Evolutionary conservation across 1,284 basidiomycete genomes (phyloP).

Genomic region (Sanghuangporus sanghuang): DNA sequence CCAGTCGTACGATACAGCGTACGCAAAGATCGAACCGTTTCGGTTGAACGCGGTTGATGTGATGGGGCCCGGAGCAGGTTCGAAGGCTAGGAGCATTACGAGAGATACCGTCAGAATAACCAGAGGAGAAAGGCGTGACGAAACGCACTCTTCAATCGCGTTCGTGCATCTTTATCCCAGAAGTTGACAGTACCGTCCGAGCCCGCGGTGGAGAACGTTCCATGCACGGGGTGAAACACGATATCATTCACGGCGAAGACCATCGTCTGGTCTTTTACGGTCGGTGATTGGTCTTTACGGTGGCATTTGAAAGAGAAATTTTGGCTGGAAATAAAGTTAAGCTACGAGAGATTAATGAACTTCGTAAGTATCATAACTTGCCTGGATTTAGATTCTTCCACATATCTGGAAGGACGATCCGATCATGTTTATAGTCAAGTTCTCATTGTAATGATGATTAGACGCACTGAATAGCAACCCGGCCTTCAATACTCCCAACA

Average conservation of each 20-base stretch:
- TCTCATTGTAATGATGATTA: neutral
- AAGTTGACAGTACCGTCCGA: constrained; percentile 79
- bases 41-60: constrained; percentile 79
- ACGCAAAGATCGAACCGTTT: constrained; percentile 84
- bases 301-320: constrained; percentile 98
- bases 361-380: constrained; percentile 29
- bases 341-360: neutral
- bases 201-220: constrained; percentile 86
- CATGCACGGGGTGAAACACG: constrained; percentile 87
- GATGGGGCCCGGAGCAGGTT: constrained; percentile 65
- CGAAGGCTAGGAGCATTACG: constrained; percentile 48
- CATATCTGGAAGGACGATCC: constrained; percentile 47
- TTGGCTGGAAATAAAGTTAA: constrained; percentile 38
- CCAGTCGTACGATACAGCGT: constrained; percentile 89
- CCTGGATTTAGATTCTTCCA: constrained; percentile 72
- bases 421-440: neutral
- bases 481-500: constrained; percentile 91
- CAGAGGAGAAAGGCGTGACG: neutral
- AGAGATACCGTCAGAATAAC: neutral
- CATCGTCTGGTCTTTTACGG: constrained; percentile 68
- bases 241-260: constrained; percentile 92
- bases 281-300: constrained; percentile 66
- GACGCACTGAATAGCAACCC: constrained; percentile 92
- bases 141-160: constrained; percentile 77
- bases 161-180: constrained; percentile 90